phyloP scores from a whole-genome alignment of 2,329 filamentous ascomycete genomes.

The Aureobasidium uvarum region DNA sequence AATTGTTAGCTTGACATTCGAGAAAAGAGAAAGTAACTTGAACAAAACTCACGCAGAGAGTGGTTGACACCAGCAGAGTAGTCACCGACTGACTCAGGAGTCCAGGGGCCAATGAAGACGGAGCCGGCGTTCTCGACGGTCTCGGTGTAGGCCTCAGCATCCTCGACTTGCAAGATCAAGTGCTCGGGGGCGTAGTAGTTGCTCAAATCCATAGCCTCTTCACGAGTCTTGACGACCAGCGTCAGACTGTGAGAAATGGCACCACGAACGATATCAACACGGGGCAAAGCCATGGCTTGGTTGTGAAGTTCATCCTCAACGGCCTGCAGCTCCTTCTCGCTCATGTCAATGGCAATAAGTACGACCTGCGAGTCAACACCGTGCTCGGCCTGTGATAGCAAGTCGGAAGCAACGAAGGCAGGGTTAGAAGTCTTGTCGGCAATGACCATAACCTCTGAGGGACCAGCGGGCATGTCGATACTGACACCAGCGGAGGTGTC shows the following conservation, averaged over 20 bases:
- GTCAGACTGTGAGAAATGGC: conserved; percentile 91
- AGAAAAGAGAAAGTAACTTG: neutral
- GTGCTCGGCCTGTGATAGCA: conserved; percentile 94
- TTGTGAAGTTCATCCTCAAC: conserved; percentile 90
- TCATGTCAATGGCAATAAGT: conserved; percentile 78
- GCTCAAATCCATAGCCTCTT: conserved; percentile 75
- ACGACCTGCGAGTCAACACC: conserved; percentile 95
- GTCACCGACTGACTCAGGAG: conserved; percentile 94
- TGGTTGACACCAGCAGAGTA: conserved; percentile 99
- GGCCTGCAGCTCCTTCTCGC: conserved; percentile 67
- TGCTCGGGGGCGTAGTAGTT: conserved; percentile 97
- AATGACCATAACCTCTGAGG: conserved; percentile 93
- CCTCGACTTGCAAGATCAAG: conserved; percentile 81
- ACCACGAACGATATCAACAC: conserved; percentile 89
- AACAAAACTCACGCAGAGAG: conserved; percentile 78
- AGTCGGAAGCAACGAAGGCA: conserved; percentile 90
- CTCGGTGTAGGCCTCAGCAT: conserved; percentile 71
- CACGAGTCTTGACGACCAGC: conserved; percentile 70
- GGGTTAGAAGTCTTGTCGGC: conserved; percentile 86
- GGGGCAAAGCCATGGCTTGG: conserved; percentile 81
- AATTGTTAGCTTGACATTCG: neutral
- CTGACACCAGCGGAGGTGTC: conserved; percentile 92
- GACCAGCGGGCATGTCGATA: conserved; percentile 98
- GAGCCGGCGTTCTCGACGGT: conserved; percentile 90
- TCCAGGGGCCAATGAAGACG: conserved; percentile 95